phyloP scores from a whole-genome alignment of 768 basidiomycete genomes.

The Trichaptum fuscoviolaceum region DNA sequence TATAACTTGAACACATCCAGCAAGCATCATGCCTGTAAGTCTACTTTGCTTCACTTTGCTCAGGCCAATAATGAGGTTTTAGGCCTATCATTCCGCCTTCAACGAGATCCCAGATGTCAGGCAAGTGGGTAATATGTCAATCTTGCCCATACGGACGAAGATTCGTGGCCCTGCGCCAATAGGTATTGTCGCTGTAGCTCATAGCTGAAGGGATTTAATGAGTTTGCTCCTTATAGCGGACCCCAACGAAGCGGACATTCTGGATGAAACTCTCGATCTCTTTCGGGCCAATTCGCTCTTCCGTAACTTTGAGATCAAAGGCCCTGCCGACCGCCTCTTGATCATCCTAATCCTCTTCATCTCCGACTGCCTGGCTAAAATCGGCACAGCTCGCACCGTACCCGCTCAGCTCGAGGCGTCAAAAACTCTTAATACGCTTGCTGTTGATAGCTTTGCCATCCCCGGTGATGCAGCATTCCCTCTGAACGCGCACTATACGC shows the following conservation, averaged over 20 bases:
- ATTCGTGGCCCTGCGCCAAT: conserved; percentile 89
- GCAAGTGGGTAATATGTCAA: conserved; percentile 82
- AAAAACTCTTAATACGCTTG: conserved; percentile 85
- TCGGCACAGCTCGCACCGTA: conserved; percentile 64
- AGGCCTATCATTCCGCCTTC: conserved; percentile 97
- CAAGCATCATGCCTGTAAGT: conserved; percentile 20
- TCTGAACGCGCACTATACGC: conserved; percentile 86
- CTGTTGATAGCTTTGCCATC: conserved; percentile 89
- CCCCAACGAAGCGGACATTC: conserved; percentile 73
- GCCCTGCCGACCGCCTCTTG: conserved; percentile 89
- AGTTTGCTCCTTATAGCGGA: conserved; percentile 51
- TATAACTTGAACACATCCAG: neutral
- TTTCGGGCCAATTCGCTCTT: conserved; percentile 99
- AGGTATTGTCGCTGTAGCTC: conserved; percentile 36
- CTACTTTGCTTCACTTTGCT: neutral
- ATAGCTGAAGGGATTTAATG: neutral
- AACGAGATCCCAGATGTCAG: conserved; percentile 80
- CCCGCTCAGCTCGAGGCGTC: conserved; percentile 79
- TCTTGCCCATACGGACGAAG: conserved; percentile 88
- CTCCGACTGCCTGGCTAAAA: conserved; percentile 92
- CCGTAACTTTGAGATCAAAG: conserved; percentile 99
- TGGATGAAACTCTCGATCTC: conserved; percentile 93
- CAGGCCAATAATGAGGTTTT: conserved; percentile 1
- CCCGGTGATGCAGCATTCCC: conserved; percentile 96
- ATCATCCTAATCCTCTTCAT: conserved; percentile 98